Evolutionary conservation across 768 basidiomycete genomes (phyloP).

Genomic region (Cantharellus cinnabarinus): DNA sequence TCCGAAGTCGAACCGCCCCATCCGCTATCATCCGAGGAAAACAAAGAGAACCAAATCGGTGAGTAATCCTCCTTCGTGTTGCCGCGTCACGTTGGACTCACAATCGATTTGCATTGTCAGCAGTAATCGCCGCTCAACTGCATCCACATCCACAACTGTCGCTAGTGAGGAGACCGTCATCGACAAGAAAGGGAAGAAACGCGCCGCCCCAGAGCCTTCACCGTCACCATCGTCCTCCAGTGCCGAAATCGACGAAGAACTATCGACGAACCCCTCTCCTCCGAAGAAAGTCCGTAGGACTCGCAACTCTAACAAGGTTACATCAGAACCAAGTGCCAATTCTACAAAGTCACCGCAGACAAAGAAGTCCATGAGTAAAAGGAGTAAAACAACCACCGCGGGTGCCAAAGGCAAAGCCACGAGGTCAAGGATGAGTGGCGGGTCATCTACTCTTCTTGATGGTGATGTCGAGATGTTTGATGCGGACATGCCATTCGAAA

Average conservation of each 20-base stretch:
- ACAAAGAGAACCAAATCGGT: constrained; percentile 8
- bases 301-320: constrained; percentile 28
- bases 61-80: constrained; percentile 28
- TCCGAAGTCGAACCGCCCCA: constrained; percentile 9
- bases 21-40: constrained; percentile 33
- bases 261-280: constrained; percentile 20
- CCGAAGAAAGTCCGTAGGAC: constrained; percentile 26
- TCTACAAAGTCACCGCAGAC: constrained; percentile 38
- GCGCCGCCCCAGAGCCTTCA: constrained; percentile 50
- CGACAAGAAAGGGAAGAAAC: constrained; percentile 83
- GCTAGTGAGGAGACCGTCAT: constrained; percentile 52
- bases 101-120: neutral
- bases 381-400: constrained; percentile 1
- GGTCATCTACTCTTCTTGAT: constrained; percentile 14
- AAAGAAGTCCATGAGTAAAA: constrained; percentile 45
- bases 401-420: constrained; percentile 6
- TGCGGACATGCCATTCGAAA: constrained; percentile 27
- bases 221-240: constrained; percentile 22
- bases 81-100: constrained; percentile 5
- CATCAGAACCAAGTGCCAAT: constrained; percentile 11
- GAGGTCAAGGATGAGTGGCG: constrained; percentile 30
- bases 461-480: constrained; percentile 67
- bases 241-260: constrained; percentile 18
- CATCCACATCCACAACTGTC: constrained; percentile 17
- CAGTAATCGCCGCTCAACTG: constrained; percentile 27